phyloP scores from a whole-genome alignment of 192 early-diverging fungal genomes.

The Kappamyces sp. region DNA sequence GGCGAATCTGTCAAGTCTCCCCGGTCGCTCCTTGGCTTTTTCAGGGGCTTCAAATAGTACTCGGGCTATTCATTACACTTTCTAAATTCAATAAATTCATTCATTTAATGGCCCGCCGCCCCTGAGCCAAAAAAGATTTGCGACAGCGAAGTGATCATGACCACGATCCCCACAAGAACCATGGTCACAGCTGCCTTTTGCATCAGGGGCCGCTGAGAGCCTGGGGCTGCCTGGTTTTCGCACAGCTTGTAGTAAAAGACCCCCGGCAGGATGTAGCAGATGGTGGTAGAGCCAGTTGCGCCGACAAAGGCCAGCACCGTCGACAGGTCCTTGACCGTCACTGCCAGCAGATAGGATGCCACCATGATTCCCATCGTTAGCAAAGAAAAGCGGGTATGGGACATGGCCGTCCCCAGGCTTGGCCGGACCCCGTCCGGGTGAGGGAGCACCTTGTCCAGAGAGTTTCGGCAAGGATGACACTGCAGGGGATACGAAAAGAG shows the following conservation, averaged over 20 bases:
- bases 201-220: conserved; percentile 19
- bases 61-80: background rate
- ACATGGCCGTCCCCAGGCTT: conserved; percentile 30
- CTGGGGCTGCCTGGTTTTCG: background rate
- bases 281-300: conserved; percentile 91
- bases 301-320: conserved; percentile 88
- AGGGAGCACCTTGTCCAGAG: conserved; percentile 78
- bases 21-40: too few relatives aligned
- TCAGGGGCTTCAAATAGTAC: too few relatives aligned
- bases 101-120: conserved; percentile 2
- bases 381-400: conserved; percentile 16
- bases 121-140: conserved; percentile 7
- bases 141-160: conserved; percentile 74
- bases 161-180: conserved; percentile 59
- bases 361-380: conserved; percentile 66
- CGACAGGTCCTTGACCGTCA: conserved; percentile 71
- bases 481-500: conserved; percentile 91
- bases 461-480: conserved; percentile 83
- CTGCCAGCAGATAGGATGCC: conserved; percentile 66
- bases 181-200: conserved; percentile 62
- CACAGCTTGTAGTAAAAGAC: conserved; percentile 82
- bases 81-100: background rate
- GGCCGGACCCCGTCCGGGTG: background rate
- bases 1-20: too few relatives aligned
- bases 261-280: conserved; percentile 95